phyloP scores from a whole-genome alignment of 1,284 basidiomycete genomes.

The Papiliotrema terrestris region DNA sequence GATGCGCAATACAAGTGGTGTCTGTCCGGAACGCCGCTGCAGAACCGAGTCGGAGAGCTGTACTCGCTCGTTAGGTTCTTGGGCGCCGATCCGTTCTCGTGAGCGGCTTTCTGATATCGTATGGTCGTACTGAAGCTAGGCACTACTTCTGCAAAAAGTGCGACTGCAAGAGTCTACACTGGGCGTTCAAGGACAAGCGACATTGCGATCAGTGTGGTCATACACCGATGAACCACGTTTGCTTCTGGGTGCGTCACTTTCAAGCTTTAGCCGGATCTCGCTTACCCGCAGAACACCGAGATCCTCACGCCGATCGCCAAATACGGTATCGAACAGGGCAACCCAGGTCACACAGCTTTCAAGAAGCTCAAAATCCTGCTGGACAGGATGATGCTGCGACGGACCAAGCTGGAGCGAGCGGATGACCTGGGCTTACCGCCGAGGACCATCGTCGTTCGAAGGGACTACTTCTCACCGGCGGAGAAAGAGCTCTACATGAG shows the following conservation, averaged over 20 bases:
- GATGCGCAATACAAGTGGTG: constrained; percentile 86
- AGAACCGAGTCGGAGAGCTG: constrained; percentile 95
- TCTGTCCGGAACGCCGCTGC: constrained; percentile 93
- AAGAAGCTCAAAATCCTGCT: constrained; percentile 85
- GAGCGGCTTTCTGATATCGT: constrained; percentile 1
- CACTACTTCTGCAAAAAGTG: constrained; percentile 82
- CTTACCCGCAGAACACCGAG: constrained; percentile 65
- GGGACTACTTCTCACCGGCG: constrained; percentile 92
- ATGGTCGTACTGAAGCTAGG: constrained; percentile 14
- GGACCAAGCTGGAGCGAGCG: constrained; percentile 76
- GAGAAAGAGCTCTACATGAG: constrained; percentile 94
- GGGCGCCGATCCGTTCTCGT: constrained; percentile 77
- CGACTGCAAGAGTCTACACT: constrained; percentile 56
- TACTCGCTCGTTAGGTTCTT: constrained; percentile 90
- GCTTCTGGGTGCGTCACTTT: constrained; percentile 46
- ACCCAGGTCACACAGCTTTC: constrained; percentile 75
- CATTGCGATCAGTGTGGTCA: constrained; percentile 89
- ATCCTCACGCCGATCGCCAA: constrained; percentile 93
- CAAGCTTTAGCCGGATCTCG: not conserved
- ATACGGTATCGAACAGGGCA: constrained; percentile 57
- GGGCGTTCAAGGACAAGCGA: constrained; percentile 60
- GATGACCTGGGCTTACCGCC: constrained; percentile 98
- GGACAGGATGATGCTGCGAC: constrained; percentile 86
- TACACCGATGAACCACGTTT: constrained; percentile 87
- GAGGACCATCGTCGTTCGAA: constrained; percentile 80